A percentile compares a stretch with the other conserved stretches of the same genome.
phyloP scores from a whole-genome alignment of 805 yeast species.

The Yarrowia keelungensis region DNA sequence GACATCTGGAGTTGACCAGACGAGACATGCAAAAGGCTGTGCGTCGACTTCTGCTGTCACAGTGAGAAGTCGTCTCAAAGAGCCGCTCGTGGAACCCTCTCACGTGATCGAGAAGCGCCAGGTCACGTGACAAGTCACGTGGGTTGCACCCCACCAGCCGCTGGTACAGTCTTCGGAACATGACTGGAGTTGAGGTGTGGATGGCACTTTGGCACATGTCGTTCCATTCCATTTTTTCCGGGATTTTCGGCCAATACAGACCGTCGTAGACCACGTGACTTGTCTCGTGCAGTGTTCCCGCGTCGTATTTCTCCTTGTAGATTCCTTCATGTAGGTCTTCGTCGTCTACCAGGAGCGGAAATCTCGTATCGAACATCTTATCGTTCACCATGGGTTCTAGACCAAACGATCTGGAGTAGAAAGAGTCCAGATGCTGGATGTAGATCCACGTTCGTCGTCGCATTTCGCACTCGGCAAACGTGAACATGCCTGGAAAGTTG shows the following conservation, averaged over 20 bases:
- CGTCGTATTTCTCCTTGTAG: conserved; percentile 4
- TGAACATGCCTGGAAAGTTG: conserved; percentile 35
- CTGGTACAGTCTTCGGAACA: conserved; percentile 25
- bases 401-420: conserved; percentile 28
- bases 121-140: not conserved
- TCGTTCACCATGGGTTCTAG: conserved; percentile 32
- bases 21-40: conserved; percentile 36
- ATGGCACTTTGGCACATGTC: conserved; percentile 34
- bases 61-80: conserved; percentile 12
- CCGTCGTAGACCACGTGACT: conserved; percentile 28
- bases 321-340: conserved; percentile 12
- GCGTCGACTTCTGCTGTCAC: conserved; percentile 6
- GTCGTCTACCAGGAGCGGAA: conserved; percentile 14
- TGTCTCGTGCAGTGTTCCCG: not conserved
- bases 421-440: conserved; percentile 31
- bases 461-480: conserved; percentile 37
- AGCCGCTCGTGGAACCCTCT: conserved; percentile 21
- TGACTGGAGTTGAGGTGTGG: conserved; percentile 16
- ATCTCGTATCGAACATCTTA: conserved; percentile 21
- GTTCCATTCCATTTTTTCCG: conserved; percentile 32
- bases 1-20: conserved; percentile 20
- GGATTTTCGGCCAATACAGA: conserved; percentile 28
- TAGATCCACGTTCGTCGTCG: conserved; percentile 34
- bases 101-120: conserved; percentile 23
- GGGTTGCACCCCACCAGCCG: conserved; percentile 9